These are phyloP conservation scores for Fusarium metavorans DNA, from an alignment of 2,329 filamentous ascomycete genomes.

Conservation along the genomic window DNA sequence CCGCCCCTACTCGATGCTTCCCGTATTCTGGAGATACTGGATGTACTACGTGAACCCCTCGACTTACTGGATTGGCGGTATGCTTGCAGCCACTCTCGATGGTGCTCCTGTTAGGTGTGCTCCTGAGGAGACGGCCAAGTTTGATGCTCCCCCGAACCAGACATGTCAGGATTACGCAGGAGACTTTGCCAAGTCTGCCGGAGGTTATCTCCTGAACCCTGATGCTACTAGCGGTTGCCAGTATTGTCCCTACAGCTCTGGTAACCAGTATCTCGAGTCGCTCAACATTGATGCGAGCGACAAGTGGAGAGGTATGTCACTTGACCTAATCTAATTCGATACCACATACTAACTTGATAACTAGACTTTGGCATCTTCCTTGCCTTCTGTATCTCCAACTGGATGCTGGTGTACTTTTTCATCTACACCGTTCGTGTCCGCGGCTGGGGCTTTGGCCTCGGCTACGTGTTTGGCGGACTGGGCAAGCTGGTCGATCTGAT, in stretches of 20 bases:
- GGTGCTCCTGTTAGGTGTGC: slow-evolving; percentile 55
- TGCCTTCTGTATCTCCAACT: slow-evolving; percentile 77
- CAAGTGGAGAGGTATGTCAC: slow-evolving; percentile 67
- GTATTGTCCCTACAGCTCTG: slow-evolving; percentile 73
- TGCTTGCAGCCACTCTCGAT: slow-evolving; percentile 36
- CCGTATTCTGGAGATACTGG: slow-evolving; percentile 70
- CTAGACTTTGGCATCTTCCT: slow-evolving; percentile 77
- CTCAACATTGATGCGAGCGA: slow-evolving; percentile 63
- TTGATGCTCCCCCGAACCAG: slow-evolving; percentile 73
- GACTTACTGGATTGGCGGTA: slow-evolving; percentile 38
- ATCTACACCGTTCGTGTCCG: slow-evolving; percentile 78
- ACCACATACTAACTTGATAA: neutral
- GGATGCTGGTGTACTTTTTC: slow-evolving; percentile 80
- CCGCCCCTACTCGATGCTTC: slow-evolving; percentile 72
- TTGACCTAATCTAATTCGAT: neutral
- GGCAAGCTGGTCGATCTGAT: slow-evolving; percentile 33
- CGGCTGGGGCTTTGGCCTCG: slow-evolving; percentile 78
- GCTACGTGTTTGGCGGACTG: slow-evolving; percentile 43
- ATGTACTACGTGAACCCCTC: slow-evolving; percentile 40
- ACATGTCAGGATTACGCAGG: slow-evolving; percentile 75
- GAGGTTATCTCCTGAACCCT: slow-evolving; percentile 74
- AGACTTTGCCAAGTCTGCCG: slow-evolving; percentile 59
- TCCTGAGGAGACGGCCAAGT: slow-evolving; percentile 48
- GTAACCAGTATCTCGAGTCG: slow-evolving; percentile 72
- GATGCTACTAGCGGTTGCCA: slow-evolving; percentile 70